Evolutionary conservation across 2,329 filamentous ascomycete species (phyloP).

Genomic region (Annulohypoxylon truncatum): DNA sequence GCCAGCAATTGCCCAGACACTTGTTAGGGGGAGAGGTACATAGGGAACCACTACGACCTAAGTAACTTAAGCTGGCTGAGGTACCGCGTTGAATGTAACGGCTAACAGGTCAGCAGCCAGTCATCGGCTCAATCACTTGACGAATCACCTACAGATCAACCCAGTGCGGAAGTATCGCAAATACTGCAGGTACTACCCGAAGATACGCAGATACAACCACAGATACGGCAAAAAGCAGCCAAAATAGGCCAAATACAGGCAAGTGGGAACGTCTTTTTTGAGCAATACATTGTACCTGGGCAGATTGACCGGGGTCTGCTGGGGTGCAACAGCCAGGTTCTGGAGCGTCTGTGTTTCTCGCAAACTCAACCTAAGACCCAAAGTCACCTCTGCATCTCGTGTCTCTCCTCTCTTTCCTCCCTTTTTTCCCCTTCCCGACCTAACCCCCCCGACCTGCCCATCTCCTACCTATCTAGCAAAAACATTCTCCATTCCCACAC

Average conservation of each 20-base stretch:
- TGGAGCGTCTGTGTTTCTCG: slow-evolving; percentile 29
- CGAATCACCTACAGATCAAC: slow-evolving; percentile 7
- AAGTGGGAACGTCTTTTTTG: slow-evolving; percentile 13
- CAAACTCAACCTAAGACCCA: slow-evolving; percentile 15
- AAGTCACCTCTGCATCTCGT: slow-evolving; percentile 28
- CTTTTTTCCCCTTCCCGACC: slow-evolving; percentile 33
- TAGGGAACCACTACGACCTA: background rate
- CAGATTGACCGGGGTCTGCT: slow-evolving; percentile 25
- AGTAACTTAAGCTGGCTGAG: background rate
- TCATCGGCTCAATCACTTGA: slow-evolving; percentile 19
- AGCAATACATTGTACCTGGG: background rate
- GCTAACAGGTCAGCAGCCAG: slow-evolving; percentile 28
- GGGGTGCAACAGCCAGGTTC: slow-evolving; percentile 4
- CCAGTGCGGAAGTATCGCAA: slow-evolving; percentile 8
- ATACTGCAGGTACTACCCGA: background rate
- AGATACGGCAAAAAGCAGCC: background rate
- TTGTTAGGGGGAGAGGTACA: background rate
- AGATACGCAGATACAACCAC: slow-evolving; percentile 1
- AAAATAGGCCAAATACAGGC: background rate
- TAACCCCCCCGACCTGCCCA: slow-evolving; percentile 35
- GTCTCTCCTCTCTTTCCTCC: slow-evolving; percentile 20
- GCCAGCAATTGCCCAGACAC: slow-evolving; percentile 6
- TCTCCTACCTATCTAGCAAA: slow-evolving; percentile 34
- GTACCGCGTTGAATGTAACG: slow-evolving; percentile 30
- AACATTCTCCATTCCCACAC: slow-evolving; percentile 45